These are phyloP conservation scores for Pisolithus thermaeus DNA, from an alignment of 1,284 basidiomycete species.

Conservation along the genomic window DNA sequence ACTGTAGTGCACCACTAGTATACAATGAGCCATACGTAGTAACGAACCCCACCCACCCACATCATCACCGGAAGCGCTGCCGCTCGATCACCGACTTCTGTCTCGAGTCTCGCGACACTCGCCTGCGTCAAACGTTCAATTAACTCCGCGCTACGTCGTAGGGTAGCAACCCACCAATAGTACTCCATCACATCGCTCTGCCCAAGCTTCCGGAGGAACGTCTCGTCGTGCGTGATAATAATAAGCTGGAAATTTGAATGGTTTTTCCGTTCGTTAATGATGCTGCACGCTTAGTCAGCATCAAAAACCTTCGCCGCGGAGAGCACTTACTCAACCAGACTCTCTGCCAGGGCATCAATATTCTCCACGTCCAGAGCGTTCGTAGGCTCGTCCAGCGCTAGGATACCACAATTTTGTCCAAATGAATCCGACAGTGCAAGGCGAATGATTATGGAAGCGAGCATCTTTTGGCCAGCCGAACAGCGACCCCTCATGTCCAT, in stretches of 20 bases:
- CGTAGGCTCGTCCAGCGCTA: slow-evolving; percentile 97
- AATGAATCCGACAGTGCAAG: slow-evolving; percentile 98
- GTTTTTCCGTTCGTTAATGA: slow-evolving; percentile 86
- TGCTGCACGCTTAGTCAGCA: slow-evolving; percentile 41
- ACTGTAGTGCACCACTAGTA: no score
- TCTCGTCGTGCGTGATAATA: slow-evolving; percentile 96
- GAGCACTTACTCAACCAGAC: slow-evolving; percentile 80
- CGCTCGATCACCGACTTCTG: slow-evolving; percentile 73
- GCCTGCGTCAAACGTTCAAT: slow-evolving; percentile 33
- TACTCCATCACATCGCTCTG: slow-evolving; percentile 87
- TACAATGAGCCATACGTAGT: neutral
- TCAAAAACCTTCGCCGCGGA: slow-evolving; percentile 2
- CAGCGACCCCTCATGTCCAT: slow-evolving; percentile 99
- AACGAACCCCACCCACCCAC: neutral
- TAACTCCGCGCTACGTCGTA: neutral
- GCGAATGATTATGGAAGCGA: slow-evolving; percentile 98
- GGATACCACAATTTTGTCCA: slow-evolving; percentile 94
- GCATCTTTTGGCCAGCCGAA: slow-evolving; percentile 97
- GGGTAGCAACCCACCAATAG: slow-evolving; percentile 63
- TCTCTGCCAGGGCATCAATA: slow-evolving; percentile 88
- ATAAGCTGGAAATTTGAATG: slow-evolving; percentile 96
- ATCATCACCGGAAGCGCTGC: slow-evolving; percentile 51
- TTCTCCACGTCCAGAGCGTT: slow-evolving; percentile 97
- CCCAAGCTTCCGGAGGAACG: slow-evolving; percentile 78
- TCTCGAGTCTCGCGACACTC: slow-evolving; percentile 51